Evolutionary conservation across 2,329 filamentous ascomycete species (phyloP), one percentile per base, ranked within the genome.

Genomic region (Daldinia eschscholtzii): DNA sequence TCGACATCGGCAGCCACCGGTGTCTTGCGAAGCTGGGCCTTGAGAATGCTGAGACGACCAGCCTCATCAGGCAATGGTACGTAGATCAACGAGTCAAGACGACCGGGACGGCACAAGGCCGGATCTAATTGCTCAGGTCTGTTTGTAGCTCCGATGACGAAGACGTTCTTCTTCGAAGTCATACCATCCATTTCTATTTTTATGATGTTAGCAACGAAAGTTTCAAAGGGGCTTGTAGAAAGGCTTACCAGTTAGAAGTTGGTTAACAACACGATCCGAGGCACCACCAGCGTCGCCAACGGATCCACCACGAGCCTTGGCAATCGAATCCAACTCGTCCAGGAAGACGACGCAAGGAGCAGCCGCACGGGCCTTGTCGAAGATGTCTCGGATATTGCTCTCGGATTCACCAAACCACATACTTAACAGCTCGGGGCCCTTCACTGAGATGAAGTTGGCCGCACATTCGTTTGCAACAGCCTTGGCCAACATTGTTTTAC

Each of bases 351-450:
- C 93, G 77, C 97, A 99, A 83, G 96, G 96, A 77, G 96, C 96
- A 69, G 97, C 96, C 71, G 96, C 97, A 80, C 96, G 93, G 73
- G 96, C 96, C 90, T 98, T 99, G 89, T 99, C 96, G 82, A 99
- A 99, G 78, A 99, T 99, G 81, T 99, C 96, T 80, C 96, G 93
- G 74, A 99, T 98, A 85, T 99, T 99, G 89, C 93, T 97, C 85
- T 99, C 97, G 61, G 96, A 99, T 86, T 99, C 96, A 91, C 96
- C 96, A 80, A 99, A 99, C 96, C 96, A 99, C 96, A 99, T 99
- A 82, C 94, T 98, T 77, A 99, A 89, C 78, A 99, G 88, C 82
- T 99, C 96, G 65, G 96, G 97, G 70, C 96, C 96, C 90, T 99
- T 99, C 83, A 99, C 92, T 44, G 96, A 99, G 80, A 99, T 98